Evolutionary conservation across 306 rosid species (phyloP).

Genomic region (Lathyrus aphaca): DNA sequence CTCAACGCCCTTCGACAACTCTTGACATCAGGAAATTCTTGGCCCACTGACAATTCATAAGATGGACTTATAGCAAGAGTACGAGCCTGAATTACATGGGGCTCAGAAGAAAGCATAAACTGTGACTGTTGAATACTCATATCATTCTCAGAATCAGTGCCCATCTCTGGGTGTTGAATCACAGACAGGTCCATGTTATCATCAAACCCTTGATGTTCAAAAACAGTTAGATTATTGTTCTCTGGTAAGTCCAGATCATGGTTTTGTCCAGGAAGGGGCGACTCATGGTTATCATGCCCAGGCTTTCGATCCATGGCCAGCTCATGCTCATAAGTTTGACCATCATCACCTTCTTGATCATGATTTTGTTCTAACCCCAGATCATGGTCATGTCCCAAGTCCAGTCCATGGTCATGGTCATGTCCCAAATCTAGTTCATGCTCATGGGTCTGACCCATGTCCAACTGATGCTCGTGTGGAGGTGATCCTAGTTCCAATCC

Average conservation of each 20-base stretch:
- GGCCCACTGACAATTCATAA: slow-evolving; percentile 71
- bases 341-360: slow-evolving; percentile 62
- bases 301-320: slow-evolving; percentile 80
- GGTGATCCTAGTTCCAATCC: slow-evolving; percentile 68
- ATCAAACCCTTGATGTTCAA: slow-evolving; percentile 73
- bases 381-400: slow-evolving; percentile 64
- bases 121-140: slow-evolving; percentile 53
- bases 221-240: slow-evolving; percentile 63
- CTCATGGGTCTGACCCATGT: slow-evolving; percentile 64
- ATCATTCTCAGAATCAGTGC: slow-evolving; percentile 60
- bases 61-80: slow-evolving; percentile 51
- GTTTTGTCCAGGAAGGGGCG: slow-evolving; percentile 61
- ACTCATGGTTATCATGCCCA: slow-evolving; percentile 60
- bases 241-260: slow-evolving; percentile 57
- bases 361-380: slow-evolving; percentile 64
- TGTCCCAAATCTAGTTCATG: slow-evolving; percentile 67
- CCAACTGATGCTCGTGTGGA: slow-evolving; percentile 68
- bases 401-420: slow-evolving; percentile 67
- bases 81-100: slow-evolving; percentile 70
- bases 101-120: slow-evolving; percentile 44
- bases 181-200: slow-evolving; percentile 63
- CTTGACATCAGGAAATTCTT: slow-evolving; percentile 89
- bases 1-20: slow-evolving; percentile 87
- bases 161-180: slow-evolving; percentile 66
- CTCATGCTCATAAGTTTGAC: slow-evolving; percentile 64